Conservation (phyloP, 306 rosid species). For the Glycine latifolia region DNA sequence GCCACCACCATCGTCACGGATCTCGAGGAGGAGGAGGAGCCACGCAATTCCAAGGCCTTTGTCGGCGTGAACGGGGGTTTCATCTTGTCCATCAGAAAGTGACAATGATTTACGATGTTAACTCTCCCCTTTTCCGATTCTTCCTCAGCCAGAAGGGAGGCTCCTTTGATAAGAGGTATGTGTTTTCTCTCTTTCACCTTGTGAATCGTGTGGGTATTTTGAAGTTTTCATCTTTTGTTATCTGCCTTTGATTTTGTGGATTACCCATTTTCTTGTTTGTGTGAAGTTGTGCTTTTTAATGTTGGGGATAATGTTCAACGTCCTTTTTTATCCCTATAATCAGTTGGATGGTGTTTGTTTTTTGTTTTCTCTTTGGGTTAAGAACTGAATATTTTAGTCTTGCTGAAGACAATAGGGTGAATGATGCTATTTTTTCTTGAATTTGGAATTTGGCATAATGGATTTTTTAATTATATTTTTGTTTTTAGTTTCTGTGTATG, state of each 20-base stretch:
- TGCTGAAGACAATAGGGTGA: not conserved
- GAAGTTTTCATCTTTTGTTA: not conserved
- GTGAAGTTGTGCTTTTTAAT: not conserved
- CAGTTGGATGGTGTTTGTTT: not conserved
- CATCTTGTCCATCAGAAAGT: not conserved
- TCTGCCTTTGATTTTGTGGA: not conserved
- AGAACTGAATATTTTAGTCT: not conserved
- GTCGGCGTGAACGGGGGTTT: constrained; percentile 53
- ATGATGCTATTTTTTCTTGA: not conserved
- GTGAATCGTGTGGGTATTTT: not conserved
- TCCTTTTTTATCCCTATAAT: not conserved
- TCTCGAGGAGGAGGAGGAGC: too few relatives aligned
- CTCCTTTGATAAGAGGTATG: constrained; percentile 76
- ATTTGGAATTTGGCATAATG: not conserved
- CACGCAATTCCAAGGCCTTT: too few relatives aligned
- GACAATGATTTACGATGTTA: constrained; percentile 94
- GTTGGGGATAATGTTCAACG: not conserved
- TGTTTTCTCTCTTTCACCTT: constrained; percentile 1
- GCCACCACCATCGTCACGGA: too few relatives aligned
- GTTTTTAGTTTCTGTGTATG: not conserved
- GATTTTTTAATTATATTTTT: not conserved
- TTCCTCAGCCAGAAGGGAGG: constrained; percentile 99
- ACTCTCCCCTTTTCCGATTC: constrained; percentile 95
- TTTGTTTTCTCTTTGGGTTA: not conserved
- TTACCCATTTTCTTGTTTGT: not conserved